Percentiles rank a stretch among this genome's conserved stretches.
These are phyloP conservation scores for Powellomyces hirtus DNA, from an alignment of 192 early-diverging fungal genomes.

Conservation along the genomic window DNA sequence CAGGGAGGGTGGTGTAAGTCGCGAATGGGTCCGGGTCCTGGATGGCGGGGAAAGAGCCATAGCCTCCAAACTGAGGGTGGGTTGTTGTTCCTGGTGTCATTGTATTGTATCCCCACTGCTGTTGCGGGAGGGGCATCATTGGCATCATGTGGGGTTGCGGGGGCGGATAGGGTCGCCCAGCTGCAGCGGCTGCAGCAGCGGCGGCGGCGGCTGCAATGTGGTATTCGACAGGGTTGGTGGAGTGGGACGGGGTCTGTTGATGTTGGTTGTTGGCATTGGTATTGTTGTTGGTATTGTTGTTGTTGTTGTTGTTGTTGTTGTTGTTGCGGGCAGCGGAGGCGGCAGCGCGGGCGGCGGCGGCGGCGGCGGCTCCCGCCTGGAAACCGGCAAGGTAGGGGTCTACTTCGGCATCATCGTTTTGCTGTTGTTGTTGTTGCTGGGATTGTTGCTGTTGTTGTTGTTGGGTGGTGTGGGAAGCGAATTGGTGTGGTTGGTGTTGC, in stretches of 20 bases:
- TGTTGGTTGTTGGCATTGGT: not conserved
- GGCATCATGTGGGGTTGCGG: not conserved
- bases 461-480: too few relatives aligned
- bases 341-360: not conserved
- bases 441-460: not conserved
- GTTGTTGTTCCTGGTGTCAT: not conserved
- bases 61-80: not conserved
- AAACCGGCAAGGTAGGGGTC: slow-evolving; percentile 28
- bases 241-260: not conserved
- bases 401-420: not conserved
- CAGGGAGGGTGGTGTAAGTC: slow-evolving; percentile 13
- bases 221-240: slow-evolving; percentile 11
- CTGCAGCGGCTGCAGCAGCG: slow-evolving; percentile 8
- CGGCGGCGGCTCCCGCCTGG: slow-evolving; percentile 2
- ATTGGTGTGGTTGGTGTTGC: not conserved
- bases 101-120: not conserved
- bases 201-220: slow-evolving; percentile 12
- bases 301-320: slow-evolving; percentile 9
- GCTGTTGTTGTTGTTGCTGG: not conserved
- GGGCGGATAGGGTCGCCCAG: not conserved
- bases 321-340: not conserved
- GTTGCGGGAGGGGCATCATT: not conserved
- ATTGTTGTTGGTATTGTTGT: slow-evolving; percentile 1
- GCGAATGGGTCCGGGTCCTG: slow-evolving; percentile 6
- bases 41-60: not conserved